Evolutionary conservation across 192 early-diverging fungal genomes (phyloP), one percentile per base, ranked within the genome.

Genomic region (Funneliformis mosseae): DNA sequence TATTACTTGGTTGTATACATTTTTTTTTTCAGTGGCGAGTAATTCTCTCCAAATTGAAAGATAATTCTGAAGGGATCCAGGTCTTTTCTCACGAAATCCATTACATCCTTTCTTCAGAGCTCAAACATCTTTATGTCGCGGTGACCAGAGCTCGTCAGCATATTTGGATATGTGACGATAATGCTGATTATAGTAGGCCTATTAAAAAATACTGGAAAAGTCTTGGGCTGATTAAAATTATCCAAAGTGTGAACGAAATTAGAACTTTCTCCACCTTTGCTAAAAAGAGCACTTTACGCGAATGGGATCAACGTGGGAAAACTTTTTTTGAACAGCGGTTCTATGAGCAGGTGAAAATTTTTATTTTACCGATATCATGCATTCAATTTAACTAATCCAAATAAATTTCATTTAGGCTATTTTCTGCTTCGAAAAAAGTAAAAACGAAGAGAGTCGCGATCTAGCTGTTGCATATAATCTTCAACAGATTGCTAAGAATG

Each of bases 41-140:
- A 5, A 27, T 68, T 68, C 66, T 18, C 27, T 18, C 66, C 16
- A 7, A 0, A n/a, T 73, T 73, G 0, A 8, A 21, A 0, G 8
- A 45, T 1, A 6, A 46, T 38, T 45, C 42, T 73, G 8, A 73
- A 18, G 18, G 71, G 12, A 10, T 73, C 45, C 71, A 9, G 38
- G 21, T 0, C 5, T 55, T 55, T 18, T 55, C 18, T 55, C 50
- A 55, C 16, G 50, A 55, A 6, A 55, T 7, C 0, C 28, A 42
- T 73, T 73, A 42, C 23, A 73, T 73, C 14, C 71, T 73, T 73
- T 73, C 71, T 23, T 45, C 33, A 38, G 71, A 73, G 10, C 42
- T 73, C 16, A 73, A 73, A 43, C 33, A 73, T 73, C 71, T 73
- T 43, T 73, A 73, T 45, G 71, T 73, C 23, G 71, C 71, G 4